Evolutionary conservation across 1,284 basidiomycete genomes (phyloP), one percentile per base, ranked within the genome.

Genomic region (Hymenochaete sp.): DNA sequence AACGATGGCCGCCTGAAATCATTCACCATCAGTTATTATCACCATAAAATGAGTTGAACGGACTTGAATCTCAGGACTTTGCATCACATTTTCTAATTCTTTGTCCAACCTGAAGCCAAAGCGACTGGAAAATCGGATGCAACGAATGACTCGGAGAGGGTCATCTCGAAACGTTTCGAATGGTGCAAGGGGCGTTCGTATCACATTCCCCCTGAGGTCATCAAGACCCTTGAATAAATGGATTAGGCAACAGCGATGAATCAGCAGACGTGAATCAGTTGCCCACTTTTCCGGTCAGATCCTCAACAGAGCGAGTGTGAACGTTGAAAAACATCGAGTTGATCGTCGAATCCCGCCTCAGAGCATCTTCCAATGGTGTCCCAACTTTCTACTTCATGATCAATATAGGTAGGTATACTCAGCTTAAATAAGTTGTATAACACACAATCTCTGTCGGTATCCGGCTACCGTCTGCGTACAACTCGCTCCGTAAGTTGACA

Each of bases 301-400:
- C 96, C 61, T 99, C 96, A 1, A 99, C 82, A 8, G 68, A 56
- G n/a, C 81, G 72, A 1, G 86, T 82, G 57, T 98, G 93, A 0
- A 98, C 77, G 53, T 99, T 98, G 68, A 93, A 98, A 65, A 98
- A 98, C 10, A 99, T 66, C 0, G 96, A 73, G 59, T 99, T 99
- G 63, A 98, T 95, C 0, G 96, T 98, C 25, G 90, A 81, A 61
- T 99, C 96, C 54, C 96, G 73, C 28, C 96, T 71, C 39, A 88
- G 61, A 0, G 96, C 93, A 61, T 99, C 96, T 65, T 98, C 79
- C 13, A 86, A 59, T 0, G 96, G 93, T 1, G 95, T 97, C 1
- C 96, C 96, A 49, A 95, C 95, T 24, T 75, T 72, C 92, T 96
- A 58, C 11, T 46, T 45, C 36, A 47, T 25, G 24, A 37, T 27